Base-by-base conservation (phyloP, 257 asterid genomes). In the Ophiorrhiza pumila region DNA sequence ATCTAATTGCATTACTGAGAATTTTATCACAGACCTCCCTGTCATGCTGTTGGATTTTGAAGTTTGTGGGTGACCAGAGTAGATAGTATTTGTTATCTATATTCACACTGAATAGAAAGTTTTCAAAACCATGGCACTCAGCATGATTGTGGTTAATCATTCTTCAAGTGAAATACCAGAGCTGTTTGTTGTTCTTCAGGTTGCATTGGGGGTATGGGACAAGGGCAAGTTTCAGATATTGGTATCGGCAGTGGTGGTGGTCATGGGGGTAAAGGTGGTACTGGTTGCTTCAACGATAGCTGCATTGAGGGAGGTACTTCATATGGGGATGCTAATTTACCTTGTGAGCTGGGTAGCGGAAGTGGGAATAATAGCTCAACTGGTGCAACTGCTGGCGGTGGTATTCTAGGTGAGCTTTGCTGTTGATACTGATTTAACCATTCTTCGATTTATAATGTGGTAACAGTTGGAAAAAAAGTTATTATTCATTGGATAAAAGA, bases 291-390 rank as follows among this genome's bases (percentile, higher is more conserved):
- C 58, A 83, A 86, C 75, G 90, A 72, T 61, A 89, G 85, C 81
- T 92, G 97, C 74, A 66, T 86, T 73, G 90, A 82, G 10, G 99
- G 99, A 72, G 99, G 99, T 71, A 76, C 81, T 71, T 39, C 95
- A 53, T 95, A 95, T 82, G 99, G 99, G 72, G 79, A 87, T 81
- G 86, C 91, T 69, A 43, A 73, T 76, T 82, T 95, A 75, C 99
- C 99, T 73, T 95, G 99, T 85, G 97, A 95, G 82, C 85, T 87
- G 65, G 99, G 99, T 71, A 95, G 99, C 81, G 99, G 99, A 80
- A 89, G 99, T 73, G 99, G 99, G 77, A 89, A 90, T 82, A 97
- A 86, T 63, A 90, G 88, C 84, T 76, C 88, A 85, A 85, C 80
- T 77, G 81, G 86, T 49, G 86, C 94, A 60, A 89, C 96, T 68